Base-by-base conservation (phyloP, 2,329 filamentous ascomycete genomes). In the Aureobasidium mangrovei region DNA sequence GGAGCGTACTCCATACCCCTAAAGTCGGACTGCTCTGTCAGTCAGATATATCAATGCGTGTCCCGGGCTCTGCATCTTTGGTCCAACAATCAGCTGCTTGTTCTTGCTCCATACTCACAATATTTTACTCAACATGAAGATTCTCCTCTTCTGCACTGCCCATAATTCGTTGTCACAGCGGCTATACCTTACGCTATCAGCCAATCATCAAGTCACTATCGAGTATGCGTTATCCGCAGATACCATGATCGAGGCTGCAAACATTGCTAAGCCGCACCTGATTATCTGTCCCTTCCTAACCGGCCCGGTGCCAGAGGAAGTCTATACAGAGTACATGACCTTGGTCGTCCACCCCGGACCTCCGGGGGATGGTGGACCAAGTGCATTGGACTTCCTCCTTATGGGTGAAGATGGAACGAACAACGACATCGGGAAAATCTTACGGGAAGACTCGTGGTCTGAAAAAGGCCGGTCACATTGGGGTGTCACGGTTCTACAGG, bases 141-240 rank as follows among this genome's bases (percentile, higher is more conserved):
- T 73, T 40, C 68, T 73, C 51, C 72, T 73, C 56, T 62, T 73
- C n/a, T 73, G 71, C 58, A 73, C 71, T 4, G 71, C 71, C n/a
- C 70, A 73, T 62, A 73, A 73, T 55, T 73, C 71, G 7, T 63
- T 73, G 4, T 73, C 71, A 4, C 71, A 73, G 58, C 64, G 68
- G 26, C 62, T 72, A 7, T 70, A 66, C 54, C 62, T 73, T 24
- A 65, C 63, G 4, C 59, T 73, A 18, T 67, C 66, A 2, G 58
- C 63, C 35, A 61, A 63, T 7, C 70, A 73, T 55, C 62, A 68
- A 27, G 63, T 73, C 55, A 69, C 69, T 3, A 64, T 73, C 55
- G 71, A 73, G 56, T 73, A 69, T 63, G 70, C 62, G 8, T 41
- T 66, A 6, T 63, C 61, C 4, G 58, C 64, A 24, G 58, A 63